These are phyloP conservation scores for Boletus reticuloceps DNA, from an alignment of 768 basidiomycete genomes.

Conservation along the genomic window DNA sequence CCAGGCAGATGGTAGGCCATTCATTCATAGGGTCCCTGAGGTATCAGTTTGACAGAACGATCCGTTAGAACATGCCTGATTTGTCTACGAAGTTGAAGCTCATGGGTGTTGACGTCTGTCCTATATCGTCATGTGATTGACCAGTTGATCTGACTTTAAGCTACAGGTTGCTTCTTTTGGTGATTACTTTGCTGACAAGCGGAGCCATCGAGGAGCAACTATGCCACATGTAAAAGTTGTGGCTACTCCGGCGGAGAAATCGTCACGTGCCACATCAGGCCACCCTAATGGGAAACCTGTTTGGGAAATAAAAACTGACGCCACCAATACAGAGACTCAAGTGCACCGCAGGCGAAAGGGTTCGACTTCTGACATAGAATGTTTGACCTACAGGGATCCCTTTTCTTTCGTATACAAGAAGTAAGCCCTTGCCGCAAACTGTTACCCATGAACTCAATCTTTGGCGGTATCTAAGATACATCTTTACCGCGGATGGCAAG, in stretches of 20 bases:
- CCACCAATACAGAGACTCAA: background rate
- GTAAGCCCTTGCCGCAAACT: slow-evolving; percentile 13
- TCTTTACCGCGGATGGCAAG: slow-evolving; percentile 70
- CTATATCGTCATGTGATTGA: background rate
- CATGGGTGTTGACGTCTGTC: slow-evolving; percentile 53
- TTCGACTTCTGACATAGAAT: slow-evolving; percentile 27
- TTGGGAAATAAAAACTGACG: slow-evolving; percentile 23
- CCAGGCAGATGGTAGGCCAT: slow-evolving; percentile 41
- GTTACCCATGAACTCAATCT: background rate
- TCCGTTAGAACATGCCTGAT: slow-evolving; percentile 52
- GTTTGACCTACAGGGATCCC: slow-evolving; percentile 68
- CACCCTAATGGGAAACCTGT: background rate
- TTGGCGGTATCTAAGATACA: slow-evolving; percentile 38
- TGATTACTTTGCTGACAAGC: slow-evolving; percentile 66
- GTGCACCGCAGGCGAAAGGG: background rate
- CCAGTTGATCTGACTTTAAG: background rate
- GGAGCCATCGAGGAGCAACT: slow-evolving; percentile 12
- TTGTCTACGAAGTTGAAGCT: slow-evolving; percentile 64
- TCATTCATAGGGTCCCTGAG: background rate
- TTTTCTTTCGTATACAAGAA: slow-evolving; percentile 74
- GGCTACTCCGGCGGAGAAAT: background rate
- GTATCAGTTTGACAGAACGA: background rate
- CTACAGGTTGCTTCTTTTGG: slow-evolving; percentile 63
- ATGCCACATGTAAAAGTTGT: background rate
- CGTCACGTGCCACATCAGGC: background rate